A percentile compares a stretch with the other conserved stretches of the same genome.
Evolutionary conservation across 129 eudicot species (phyloP).

Genomic region (Deinandra increscens): DNA sequence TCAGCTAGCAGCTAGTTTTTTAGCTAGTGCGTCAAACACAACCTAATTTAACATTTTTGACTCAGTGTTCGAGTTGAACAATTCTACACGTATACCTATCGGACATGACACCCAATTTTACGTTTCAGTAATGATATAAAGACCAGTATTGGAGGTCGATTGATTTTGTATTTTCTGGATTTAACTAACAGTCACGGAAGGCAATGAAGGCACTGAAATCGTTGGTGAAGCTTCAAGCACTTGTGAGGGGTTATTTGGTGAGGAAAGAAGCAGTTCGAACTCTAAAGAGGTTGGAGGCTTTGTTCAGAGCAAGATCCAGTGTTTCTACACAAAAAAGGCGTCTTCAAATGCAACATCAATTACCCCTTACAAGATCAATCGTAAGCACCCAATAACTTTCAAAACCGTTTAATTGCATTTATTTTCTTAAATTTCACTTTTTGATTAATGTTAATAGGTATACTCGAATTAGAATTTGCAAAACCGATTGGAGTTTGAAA

Average conservation of each 20-base stretch:
- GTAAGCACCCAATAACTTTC: conserved; percentile 27
- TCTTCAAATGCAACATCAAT: no score
- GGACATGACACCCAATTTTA: not conserved
- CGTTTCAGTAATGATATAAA: not conserved
- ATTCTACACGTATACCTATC: no score
- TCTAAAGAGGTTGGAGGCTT: conserved; percentile 72
- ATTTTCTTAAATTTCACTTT: no score
- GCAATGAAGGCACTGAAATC: conserved; percentile 82
- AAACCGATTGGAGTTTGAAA: no score
- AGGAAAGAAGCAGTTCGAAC: conserved; percentile 70
- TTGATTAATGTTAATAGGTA: no score
- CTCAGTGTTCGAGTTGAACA: no score
- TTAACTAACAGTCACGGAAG: no score
- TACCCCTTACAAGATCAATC: conserved; percentile 31
- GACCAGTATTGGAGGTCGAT: not conserved
- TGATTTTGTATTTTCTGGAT: conserved; percentile 13
- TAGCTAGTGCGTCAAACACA: no score
- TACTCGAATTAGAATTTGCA: no score
- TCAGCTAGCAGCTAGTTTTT: no score
- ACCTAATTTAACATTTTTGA: no score
- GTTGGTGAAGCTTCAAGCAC: conserved; percentile 86
- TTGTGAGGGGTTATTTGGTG: conserved; percentile 80
- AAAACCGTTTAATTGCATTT: not conserved
- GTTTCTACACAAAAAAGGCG: conserved; percentile 58
- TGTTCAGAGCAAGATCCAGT: conserved; percentile 76